Base-by-base conservation (phyloP, 129 eudicot genomes). In the Smallanthus sonchifolius region DNA sequence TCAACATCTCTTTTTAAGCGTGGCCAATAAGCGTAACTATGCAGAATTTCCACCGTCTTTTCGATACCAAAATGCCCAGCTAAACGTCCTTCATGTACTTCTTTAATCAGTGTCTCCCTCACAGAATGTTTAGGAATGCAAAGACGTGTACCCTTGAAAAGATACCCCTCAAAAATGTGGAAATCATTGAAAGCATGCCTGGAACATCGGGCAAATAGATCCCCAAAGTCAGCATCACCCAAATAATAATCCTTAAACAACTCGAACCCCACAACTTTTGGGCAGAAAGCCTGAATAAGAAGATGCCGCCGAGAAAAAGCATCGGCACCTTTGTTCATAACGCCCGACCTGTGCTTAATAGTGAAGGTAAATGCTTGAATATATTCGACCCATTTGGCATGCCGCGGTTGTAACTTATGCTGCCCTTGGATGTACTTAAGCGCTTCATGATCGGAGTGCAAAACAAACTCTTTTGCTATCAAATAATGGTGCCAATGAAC, bases 341-440 rank as follows among this genome's bases (percentile, higher is more conserved):
- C 54, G 1, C 51, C 66, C 13, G 34, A 13, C 24, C 56, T 72
- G 40, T 73, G 77, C 34, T 73, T 73, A 19, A 73, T 57, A 15
- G 30, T 28, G 37, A 73, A 73, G 13, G 76, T 20, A 11, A 71
- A 73, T 5, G 77, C 38, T 24, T 73, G 68, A 6, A 72, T 4
- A n/a, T 34, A 73, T 43, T 73, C 78, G 17, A 60, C 77, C 70
- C 69, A 73, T 39, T 60, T 73, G 20, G 78, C 78, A 60, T 73
- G 78, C 10, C 34, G 7, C 5, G 63, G 11, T n/a, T 8, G 30
- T 24, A 24, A 24, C 30, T 24, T 24, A 24, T 24, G 30, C 30
- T 24, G 30, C 30, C 30, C 30, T 24, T 24, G 30, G 30, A 24
- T 24, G 30, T 24, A 24, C 30, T 24, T 24, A 24, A 24, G 30